Base-by-base conservation (phyloP, 352 stramenopile genomes). In the Peronospora farinosa region DNA sequence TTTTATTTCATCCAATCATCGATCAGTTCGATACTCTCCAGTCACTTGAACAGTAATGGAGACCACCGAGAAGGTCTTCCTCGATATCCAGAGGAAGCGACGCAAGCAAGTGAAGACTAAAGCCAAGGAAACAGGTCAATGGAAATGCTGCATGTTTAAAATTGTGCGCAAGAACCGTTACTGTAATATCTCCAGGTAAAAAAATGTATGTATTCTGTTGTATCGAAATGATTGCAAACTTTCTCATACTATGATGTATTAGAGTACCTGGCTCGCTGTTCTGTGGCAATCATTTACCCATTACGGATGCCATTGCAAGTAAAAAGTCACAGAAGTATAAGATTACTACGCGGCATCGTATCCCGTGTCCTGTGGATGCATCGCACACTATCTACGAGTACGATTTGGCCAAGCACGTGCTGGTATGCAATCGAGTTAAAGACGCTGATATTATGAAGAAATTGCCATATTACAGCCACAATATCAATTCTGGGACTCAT, bases 131-230 rank as follows among this genome's bases (percentile, higher is more conserved):
- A 59, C 47, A 4, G 78, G 70, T 28, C 59, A 81, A 47, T 92
- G 82, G 82, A 67, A 81, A 2, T 73, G 77, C 41, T 92, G 82
- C 60, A 84, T 90, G 77, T 90, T 89, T 54, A 71, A 67, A 27
- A 62, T 92, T 28, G 65, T 81, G 60, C 73, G 75, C 44, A 92
- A 92, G 62, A 79, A 87, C 39, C 82, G 82, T 56, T 90, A 69
- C 40, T 92, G 82, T 60, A 92, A 90, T 60, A 85, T 90, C 31
- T 46, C 70, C 12, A 70, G 78, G 81, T 92, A 51, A 40, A 51
- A 16, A 31, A 12, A 0, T 9, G 4, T 28, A 36, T 44, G 28
- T 42, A n/a, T 53, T 11, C 39, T 33, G 9, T 6, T 32, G 23
- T 42, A 17, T 54, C n/a, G 43, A 63, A 60, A 57, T 60, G 51